These are phyloP conservation scores for Yamadazyma kitorensis DNA, from an alignment of 805 yeast genomes.

Conservation along the genomic window DNA sequence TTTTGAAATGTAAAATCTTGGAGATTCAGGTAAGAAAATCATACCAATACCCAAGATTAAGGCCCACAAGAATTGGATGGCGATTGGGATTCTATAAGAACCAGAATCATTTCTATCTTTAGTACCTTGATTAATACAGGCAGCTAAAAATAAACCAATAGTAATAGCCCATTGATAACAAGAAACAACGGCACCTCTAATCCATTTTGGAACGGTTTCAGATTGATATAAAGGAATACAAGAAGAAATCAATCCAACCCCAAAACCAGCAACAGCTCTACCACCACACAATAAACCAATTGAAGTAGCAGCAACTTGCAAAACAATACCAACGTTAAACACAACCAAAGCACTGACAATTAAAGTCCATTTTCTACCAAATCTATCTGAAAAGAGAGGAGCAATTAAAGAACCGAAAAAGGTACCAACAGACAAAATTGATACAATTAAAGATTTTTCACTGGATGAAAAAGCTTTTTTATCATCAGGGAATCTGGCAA, in stretches of 20 bases:
- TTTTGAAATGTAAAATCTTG: slow-evolving; percentile 43
- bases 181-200: slow-evolving; percentile 55
- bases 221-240: slow-evolving; percentile 76
- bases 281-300: slow-evolving; percentile 39
- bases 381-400: slow-evolving; percentile 56
- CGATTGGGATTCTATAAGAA: slow-evolving; percentile 54
- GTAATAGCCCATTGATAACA: slow-evolving; percentile 39
- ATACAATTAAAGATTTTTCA: slow-evolving; percentile 69
- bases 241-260: slow-evolving; percentile 48
- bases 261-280: slow-evolving; percentile 49
- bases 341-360: slow-evolving; percentile 55
- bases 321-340: slow-evolving; percentile 46
- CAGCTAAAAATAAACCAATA: slow-evolving; percentile 49
- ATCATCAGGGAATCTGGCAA: slow-evolving; percentile 49
- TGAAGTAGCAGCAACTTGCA: slow-evolving; percentile 31
- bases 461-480: slow-evolving; percentile 51
- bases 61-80: slow-evolving; percentile 43
- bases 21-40: slow-evolving; percentile 56
- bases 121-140: slow-evolving; percentile 49
- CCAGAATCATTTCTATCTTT: slow-evolving; percentile 14
- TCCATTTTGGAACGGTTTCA: slow-evolving; percentile 71
- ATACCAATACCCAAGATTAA: slow-evolving; percentile 50
- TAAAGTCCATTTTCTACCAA: slow-evolving; percentile 71
- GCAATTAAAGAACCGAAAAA: slow-evolving; percentile 76
- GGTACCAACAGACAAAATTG: slow-evolving; percentile 77